Base-by-base conservation (phyloP, 2,329 filamentous ascomycete genomes). In the Talaromyces albobiverticillius region DNA sequence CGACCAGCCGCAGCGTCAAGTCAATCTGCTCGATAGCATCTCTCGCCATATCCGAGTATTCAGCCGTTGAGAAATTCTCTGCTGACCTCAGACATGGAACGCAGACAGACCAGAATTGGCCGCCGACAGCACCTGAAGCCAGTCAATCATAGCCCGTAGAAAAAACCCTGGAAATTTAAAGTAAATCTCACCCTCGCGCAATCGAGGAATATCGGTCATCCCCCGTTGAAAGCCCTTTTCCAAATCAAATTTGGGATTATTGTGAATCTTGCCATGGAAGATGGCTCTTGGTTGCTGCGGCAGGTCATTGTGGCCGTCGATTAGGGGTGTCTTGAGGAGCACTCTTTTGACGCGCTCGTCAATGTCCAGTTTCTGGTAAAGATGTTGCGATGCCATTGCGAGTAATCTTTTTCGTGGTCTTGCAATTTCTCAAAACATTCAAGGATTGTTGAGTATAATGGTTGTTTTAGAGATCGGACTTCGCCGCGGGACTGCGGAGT, bases 11-110 rank as follows among this genome's bases (percentile, higher is more conserved):
- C 41, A 45, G 41, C 41, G 41, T 45, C 20, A 45, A 16, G 14
- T 45, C 41, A 29, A 45, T 45, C 16, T 45, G 41, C 41, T 45
- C 41, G 8, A 45, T 45, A 13, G 41, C 41, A 23, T 45, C 41
- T 26, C 41, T 29, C 20, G 41, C 41, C 41, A 45, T 45, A 45
- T 45, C 41, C 23, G 41, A 45, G 20, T 45, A 45, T 8, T 45
- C 41, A 14, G 41, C 13, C 22, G 23, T 45, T 23, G 41, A 45
- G 13, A 45, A 45, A 45, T 26, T 29, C 32, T 36, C 32, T 14
- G 32, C 32, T 14, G 32, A 36, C 32, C 32, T 36, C 14, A 36
- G 32, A 36, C 32, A 36, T 10, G 32, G 32, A 36, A 36, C 32
- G 14, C 32, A 36, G 13, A 36, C 32, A 36, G 32, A 36, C 32